Evolutionary conservation across 2,329 filamentous ascomycete species (phyloP).

Genomic region (Didymella exigua): DNA sequence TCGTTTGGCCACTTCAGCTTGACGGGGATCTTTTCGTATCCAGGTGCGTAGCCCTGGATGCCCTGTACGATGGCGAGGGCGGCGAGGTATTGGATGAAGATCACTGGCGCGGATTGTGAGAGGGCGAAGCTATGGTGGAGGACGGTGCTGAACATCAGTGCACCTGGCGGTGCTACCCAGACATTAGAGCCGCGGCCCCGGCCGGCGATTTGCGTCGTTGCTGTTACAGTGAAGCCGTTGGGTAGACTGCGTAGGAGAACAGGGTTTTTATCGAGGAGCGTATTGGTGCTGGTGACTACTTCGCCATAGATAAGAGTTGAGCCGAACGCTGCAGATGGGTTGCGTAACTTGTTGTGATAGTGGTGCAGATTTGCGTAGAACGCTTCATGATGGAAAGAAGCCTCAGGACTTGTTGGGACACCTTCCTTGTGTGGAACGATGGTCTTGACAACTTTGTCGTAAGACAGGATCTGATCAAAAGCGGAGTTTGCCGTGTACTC

Average conservation of each 20-base stretch:
- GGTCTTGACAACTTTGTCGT: conserved; percentile 73
- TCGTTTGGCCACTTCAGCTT: conserved; percentile 99
- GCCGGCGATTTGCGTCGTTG: conserved; percentile 85
- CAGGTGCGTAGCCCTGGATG: conserved; percentile 76
- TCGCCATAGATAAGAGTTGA: conserved; percentile 83
- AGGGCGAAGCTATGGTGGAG: conserved; percentile 81
- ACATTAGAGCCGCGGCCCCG: conserved; percentile 90
- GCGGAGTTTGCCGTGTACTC: conserved; percentile 37
- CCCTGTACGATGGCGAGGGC: conserved; percentile 86
- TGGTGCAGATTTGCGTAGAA: conserved; percentile 74
- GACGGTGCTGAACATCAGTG: conserved; percentile 85
- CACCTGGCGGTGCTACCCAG: conserved; percentile 89
- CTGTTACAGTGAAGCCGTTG: conserved; percentile 83
- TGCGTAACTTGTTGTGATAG: conserved; percentile 65
- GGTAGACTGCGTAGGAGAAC: conserved; percentile 77
- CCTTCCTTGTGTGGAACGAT: conserved; percentile 72
- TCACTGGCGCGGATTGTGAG: conserved; percentile 74
- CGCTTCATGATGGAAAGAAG: conserved; percentile 83
- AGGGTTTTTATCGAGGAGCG: conserved; percentile 89
- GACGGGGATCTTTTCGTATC: conserved; percentile 76
- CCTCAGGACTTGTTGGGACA: conserved; percentile 71
- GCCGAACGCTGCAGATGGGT: conserved; percentile 71
- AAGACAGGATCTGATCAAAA: conserved; percentile 71
- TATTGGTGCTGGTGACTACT: conserved; percentile 92
- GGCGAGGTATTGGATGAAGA: conserved; percentile 93